Conservation (phyloP, 2,329 filamentous ascomycete species). For the Hymenoscyphus albidus region DNA sequence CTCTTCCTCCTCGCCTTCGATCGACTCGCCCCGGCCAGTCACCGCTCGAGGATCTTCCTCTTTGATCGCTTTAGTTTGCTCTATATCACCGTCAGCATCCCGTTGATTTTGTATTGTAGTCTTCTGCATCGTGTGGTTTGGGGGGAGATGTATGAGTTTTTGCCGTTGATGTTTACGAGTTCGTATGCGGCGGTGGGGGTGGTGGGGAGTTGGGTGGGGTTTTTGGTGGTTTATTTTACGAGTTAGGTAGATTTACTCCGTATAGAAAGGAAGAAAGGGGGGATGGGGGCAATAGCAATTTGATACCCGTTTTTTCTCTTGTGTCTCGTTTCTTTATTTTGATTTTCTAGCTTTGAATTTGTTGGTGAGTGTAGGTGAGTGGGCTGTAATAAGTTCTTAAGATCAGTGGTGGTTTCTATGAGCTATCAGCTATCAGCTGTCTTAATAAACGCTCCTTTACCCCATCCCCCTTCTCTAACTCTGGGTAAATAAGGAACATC, state of each 20-base stretch:
- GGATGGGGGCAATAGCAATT: no score
- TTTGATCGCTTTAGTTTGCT: slow-evolving; percentile 86
- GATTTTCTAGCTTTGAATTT: no score
- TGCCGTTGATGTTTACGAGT: slow-evolving; percentile 96
- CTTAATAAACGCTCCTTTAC: no score
- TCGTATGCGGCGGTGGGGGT: slow-evolving; percentile 93
- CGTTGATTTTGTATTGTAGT: slow-evolving; percentile 84
- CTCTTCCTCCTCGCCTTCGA: slow-evolving; percentile 85
- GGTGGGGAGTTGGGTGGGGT: slow-evolving; percentile 91
- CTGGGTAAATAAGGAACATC: no score
- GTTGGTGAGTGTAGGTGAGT: no score
- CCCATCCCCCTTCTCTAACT: no score
- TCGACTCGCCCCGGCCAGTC: slow-evolving; percentile 77
- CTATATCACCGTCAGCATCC: slow-evolving; percentile 87
- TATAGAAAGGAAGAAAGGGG: neutral
- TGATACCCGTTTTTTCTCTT: no score
- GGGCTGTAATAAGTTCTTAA: no score
- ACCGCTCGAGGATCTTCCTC: slow-evolving; percentile 76
- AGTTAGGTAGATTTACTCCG: slow-evolving; percentile 17
- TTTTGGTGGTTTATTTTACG: slow-evolving; percentile 84
- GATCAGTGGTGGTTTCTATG: no score
- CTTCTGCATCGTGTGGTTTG: slow-evolving; percentile 80
- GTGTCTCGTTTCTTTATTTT: no score
- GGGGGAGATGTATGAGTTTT: slow-evolving; percentile 77
- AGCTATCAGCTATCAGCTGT: no score